These are phyloP conservation scores for Globisporangium megalacanthum DNA, from an alignment of 352 stramenopile species.

Conservation along the genomic window DNA sequence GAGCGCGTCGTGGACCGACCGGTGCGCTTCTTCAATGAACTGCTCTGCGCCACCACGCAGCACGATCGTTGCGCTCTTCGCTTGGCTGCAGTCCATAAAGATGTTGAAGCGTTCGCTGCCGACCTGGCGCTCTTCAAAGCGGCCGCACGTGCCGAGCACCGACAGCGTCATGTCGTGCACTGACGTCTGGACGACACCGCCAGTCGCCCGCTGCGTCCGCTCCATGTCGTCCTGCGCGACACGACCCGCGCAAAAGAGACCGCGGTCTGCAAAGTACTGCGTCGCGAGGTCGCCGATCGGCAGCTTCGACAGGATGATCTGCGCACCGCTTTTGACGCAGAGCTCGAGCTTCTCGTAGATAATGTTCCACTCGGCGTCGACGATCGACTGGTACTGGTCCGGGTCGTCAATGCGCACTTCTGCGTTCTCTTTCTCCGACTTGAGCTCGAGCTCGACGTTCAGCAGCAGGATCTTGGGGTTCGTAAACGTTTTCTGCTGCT, in stretches of 20 bases:
- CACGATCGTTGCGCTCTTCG: slow-evolving; percentile 96
- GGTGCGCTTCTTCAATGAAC: slow-evolving; percentile 98
- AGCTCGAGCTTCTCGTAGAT: slow-evolving; percentile 99
- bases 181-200: slow-evolving; percentile 91
- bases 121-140: slow-evolving; percentile 97
- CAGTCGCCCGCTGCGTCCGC: slow-evolving; percentile 94
- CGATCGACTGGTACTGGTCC: slow-evolving; percentile 98
- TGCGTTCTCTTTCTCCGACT: slow-evolving; percentile 99
- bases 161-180: slow-evolving; percentile 89
- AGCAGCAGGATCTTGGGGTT: slow-evolving; percentile 97
- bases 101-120: slow-evolving; percentile 98
- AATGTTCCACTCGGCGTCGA: slow-evolving; percentile 99
- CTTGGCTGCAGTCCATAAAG: slow-evolving; percentile 95
- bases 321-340: slow-evolving; percentile 89
- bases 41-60: slow-evolving; percentile 96
- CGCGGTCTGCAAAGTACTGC: slow-evolving; percentile 99
- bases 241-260: slow-evolving; percentile 97
- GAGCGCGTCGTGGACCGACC: slow-evolving; percentile 97
- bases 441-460: slow-evolving; percentile 99
- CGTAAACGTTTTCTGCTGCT: slow-evolving; percentile 98
- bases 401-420: slow-evolving; percentile 97
- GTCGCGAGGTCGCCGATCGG: slow-evolving; percentile 96
- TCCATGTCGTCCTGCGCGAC: slow-evolving; percentile 97
- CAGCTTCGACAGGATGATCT: slow-evolving; percentile 98
- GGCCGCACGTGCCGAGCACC: slow-evolving; percentile 92